A percentile compares a stretch with the other conserved stretches of the same genome.
Conservation (phyloP, 2,329 filamentous ascomycete genomes). For the Botrytis fabae region DNA sequence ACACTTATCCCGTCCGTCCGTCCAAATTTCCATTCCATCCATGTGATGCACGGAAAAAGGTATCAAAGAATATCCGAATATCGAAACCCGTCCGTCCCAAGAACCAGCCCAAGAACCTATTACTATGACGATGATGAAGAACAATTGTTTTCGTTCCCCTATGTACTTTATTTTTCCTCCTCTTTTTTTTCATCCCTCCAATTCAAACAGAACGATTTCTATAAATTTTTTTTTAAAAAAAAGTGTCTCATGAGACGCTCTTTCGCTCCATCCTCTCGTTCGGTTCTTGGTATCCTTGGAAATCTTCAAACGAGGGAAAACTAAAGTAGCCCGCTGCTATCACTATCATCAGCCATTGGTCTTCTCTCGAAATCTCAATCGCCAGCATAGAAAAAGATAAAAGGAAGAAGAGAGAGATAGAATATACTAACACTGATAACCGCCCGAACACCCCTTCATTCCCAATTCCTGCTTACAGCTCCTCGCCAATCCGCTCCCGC, state of each 20-base stretch:
- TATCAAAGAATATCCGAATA: slow-evolving; percentile 19
- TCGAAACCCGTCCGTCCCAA: slow-evolving; percentile 10
- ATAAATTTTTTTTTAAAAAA: too few relatives aligned
- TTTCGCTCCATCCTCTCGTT: slow-evolving; percentile 32
- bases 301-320: slow-evolving; percentile 72
- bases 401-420: background rate
- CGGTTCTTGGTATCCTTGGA: slow-evolving; percentile 53
- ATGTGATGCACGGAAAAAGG: background rate
- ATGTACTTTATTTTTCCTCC: background rate
- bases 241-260: background rate
- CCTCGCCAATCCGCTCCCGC: slow-evolving; percentile 33
- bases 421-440: slow-evolving; percentile 18
- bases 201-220: background rate
- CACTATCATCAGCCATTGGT: slow-evolving; percentile 23
- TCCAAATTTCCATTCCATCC: slow-evolving; percentile 4
- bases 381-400: background rate
- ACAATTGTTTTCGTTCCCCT: background rate
- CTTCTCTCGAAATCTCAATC: background rate
- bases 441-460: slow-evolving; percentile 12
- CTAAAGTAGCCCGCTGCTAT: slow-evolving; percentile 63
- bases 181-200: background rate
- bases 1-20: slow-evolving; percentile 9
- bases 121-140: slow-evolving; percentile 9
- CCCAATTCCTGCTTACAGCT: slow-evolving; percentile 26
- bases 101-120: slow-evolving; percentile 18